Base-by-base conservation (phyloP, 805 yeast species). In the Myxozyma sirexii region DNA sequence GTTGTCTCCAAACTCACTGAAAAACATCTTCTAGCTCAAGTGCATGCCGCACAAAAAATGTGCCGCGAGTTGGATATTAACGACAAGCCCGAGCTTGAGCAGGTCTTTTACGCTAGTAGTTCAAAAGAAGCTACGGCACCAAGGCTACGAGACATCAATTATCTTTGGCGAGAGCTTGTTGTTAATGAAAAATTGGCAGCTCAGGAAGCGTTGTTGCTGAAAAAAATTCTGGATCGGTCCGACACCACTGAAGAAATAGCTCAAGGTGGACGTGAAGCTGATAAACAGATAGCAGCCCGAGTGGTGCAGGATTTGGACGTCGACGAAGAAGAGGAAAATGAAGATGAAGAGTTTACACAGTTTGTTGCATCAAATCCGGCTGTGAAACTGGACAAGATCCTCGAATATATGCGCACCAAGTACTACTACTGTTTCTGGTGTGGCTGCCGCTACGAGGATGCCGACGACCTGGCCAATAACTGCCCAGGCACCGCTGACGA, bases 401-500 rank as follows among this genome's bases (percentile, higher is more conserved):
- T 79, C 31, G 64, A 67, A 4, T 79, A 77, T 59, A 67, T 82
- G 26, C 69, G 85, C 35, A 63, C 73, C 0, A 71, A 70, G 12
- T 75, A 76, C 56, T 62, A 69, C 57, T 83, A 78, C 65, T 83
- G 87, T 65, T 79, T 71, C 66, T 83, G 75, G 70, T 83, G 87
- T 69, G 85, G 85, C 0, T 67, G 69, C 2, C 62, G 63, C 35
- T 83, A 72, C 64, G 68, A 69, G 0, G 71, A 70, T 57, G 72
- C 70, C 51, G 62, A 66, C 0, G 84, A 82, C 29, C 62, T 83
- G 21, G 71, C 57, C 15, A 65, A 68, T 15, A 69, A 73, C 53
- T 83, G 87, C 67, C 86, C 86, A 2, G 87, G 87, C 0, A 56
- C 69, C 0, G 60, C 65, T 2, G 81, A 78, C 61, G 76, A 71